phyloP scores from a whole-genome alignment of 1,139 yeast genomes.

The Entelexis sorbosivorans region DNA sequence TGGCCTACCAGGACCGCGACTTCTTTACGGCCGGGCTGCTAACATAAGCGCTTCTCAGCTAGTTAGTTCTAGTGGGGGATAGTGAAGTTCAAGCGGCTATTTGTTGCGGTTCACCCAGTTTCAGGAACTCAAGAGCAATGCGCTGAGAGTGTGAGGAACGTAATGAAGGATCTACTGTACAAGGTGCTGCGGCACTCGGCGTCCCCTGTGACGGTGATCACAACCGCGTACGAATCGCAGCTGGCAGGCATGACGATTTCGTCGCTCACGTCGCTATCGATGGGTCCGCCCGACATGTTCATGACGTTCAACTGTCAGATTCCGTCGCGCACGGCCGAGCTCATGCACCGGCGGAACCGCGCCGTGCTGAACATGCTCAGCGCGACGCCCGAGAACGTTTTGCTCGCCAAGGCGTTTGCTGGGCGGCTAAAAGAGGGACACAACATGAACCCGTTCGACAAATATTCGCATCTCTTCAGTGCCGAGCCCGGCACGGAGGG shows the following conservation, averaged over 20 bases:
- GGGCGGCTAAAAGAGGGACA: conserved; percentile 28
- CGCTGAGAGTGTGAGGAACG: not conserved
- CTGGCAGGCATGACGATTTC: conserved; percentile 64
- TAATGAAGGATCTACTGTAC: conserved; percentile 14
- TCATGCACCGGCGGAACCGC: conserved; percentile 40
- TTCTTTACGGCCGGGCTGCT: not conserved
- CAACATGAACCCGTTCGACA: conserved; percentile 28
- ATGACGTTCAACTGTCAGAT: conserved; percentile 71
- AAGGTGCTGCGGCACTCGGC: conserved; percentile 21
- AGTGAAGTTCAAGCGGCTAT: not conserved
- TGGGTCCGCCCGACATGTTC: conserved; percentile 54
- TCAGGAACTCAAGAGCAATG: not conserved
- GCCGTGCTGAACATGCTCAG: conserved; percentile 70
- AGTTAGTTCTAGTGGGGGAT: not conserved
- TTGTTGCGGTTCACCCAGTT: not conserved
- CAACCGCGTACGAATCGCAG: conserved; percentile 22
- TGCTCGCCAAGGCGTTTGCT: conserved; percentile 30
- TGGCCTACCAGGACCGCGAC: not conserved
- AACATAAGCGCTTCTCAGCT: not conserved
- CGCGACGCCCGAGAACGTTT: conserved; percentile 44
- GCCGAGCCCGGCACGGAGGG: conserved; percentile 4
- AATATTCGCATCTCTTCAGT: conserved; percentile 13
- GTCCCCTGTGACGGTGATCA: conserved; percentile 21
- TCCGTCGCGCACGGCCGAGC: conserved; percentile 66
- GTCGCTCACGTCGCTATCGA: conserved; percentile 66